These are phyloP conservation scores for Telopea speciosissima DNA, from an alignment of 177 flowering plant genomes.

Conservation along the genomic window DNA sequence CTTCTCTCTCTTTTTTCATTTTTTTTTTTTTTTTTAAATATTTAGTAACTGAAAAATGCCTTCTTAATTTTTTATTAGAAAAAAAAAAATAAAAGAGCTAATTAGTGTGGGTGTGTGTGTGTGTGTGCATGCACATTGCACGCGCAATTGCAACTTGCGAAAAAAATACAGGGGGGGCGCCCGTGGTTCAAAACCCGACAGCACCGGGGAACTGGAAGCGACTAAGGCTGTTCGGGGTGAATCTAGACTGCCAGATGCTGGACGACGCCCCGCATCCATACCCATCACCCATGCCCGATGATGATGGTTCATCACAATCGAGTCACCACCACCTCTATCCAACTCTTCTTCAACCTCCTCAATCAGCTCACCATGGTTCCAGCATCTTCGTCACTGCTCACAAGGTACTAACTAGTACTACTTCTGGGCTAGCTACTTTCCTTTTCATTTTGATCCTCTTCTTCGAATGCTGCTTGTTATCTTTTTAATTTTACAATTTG, in stretches of 20 bases:
- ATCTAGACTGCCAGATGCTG: constrained; percentile 64
- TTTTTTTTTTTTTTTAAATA: no score
- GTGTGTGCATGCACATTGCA: no score
- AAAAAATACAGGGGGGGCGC: constrained; percentile 4
- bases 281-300: constrained; percentile 20
- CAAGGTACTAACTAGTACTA: background rate
- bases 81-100: no score
- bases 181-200: constrained; percentile 13
- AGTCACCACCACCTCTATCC: constrained; percentile 15
- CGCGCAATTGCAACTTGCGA: constrained; percentile 11
- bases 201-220: constrained; percentile 40
- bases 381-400: background rate
- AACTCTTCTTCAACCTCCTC: constrained; percentile 12
- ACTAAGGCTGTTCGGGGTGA: constrained; percentile 82
- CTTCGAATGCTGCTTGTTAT: no score
- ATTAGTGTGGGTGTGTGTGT: no score
- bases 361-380: constrained; percentile 10
- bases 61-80: no score
- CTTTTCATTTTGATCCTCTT: no score
- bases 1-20: no score
- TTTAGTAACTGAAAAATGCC: no score
- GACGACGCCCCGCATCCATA: background rate
- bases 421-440: no score
- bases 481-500: no score
- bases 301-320: constrained; percentile 30